A percentile compares a stretch with the other conserved stretches of the same genome.
phyloP scores from a whole-genome alignment of 192 early-diverging fungal genomes.

The Rhizoclosmatium sp. region DNA sequence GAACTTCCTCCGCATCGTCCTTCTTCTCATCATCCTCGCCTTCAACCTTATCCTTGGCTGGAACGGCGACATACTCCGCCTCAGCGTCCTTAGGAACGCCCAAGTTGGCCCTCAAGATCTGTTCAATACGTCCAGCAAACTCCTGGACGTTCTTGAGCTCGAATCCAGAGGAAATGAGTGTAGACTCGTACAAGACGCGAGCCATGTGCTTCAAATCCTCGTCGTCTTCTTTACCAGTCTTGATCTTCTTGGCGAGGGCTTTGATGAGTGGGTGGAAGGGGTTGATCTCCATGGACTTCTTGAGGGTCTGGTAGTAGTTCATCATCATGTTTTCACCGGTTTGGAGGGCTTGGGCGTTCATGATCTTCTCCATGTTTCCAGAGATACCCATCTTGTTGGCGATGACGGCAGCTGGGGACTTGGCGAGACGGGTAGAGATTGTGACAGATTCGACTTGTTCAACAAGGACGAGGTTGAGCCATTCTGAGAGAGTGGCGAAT shows the following conservation, averaged over 20 bases:
- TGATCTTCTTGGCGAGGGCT: slow-evolving; percentile 90
- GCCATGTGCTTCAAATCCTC: slow-evolving; percentile 97
- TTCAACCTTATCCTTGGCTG: too few species aligned
- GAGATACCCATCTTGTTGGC: slow-evolving; percentile 99
- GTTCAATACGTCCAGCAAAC: slow-evolving; percentile 95
- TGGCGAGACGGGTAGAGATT: slow-evolving; percentile 94
- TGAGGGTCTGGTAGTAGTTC: slow-evolving; percentile 99
- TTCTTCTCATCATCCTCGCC: too few species aligned
- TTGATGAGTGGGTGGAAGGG: slow-evolving; percentile 93
- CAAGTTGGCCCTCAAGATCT: slow-evolving; percentile 93
- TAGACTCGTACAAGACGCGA: slow-evolving; percentile 93
- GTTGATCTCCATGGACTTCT: slow-evolving; percentile 99
- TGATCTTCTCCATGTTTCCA: slow-evolving; percentile 99
- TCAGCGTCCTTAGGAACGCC: slow-evolving; percentile 66
- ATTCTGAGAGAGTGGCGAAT: slow-evolving; percentile 88
- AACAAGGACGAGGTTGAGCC: slow-evolving; percentile 98
- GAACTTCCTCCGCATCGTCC: too few species aligned
- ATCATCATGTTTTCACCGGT: slow-evolving; percentile 79
- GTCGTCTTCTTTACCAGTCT: slow-evolving; percentile 91
- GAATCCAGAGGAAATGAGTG: slow-evolving; percentile 97
- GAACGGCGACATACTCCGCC: background rate
- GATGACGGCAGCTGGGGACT: slow-evolving; percentile 98
- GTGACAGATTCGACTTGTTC: slow-evolving; percentile 96
- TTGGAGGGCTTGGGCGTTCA: slow-evolving; percentile 99
- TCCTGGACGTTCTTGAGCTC: slow-evolving; percentile 91